phyloP scores from a whole-genome alignment of 805 yeast species.

The Candida gorgasii region DNA sequence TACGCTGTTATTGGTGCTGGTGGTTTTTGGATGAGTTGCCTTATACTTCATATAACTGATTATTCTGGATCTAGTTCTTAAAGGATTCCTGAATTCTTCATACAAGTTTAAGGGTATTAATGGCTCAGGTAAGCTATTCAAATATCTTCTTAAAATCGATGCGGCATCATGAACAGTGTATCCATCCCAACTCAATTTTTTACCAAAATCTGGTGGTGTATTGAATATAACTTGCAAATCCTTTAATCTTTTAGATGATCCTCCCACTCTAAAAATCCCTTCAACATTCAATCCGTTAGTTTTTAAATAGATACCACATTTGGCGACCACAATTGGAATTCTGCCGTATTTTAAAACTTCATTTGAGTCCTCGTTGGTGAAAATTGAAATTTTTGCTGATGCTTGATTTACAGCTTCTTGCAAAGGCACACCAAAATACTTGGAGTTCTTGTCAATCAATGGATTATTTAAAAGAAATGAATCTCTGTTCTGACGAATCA shows the following conservation, averaged over 20 bases:
- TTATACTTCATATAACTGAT: constrained; percentile 64
- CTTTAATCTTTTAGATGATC: constrained; percentile 83
- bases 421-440: constrained; percentile 80
- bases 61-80: constrained; percentile 62
- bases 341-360: constrained; percentile 78
- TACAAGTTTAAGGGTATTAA: constrained; percentile 77
- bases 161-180: constrained; percentile 97
- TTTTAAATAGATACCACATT: constrained; percentile 86
- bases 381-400: constrained; percentile 69
- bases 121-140: constrained; percentile 90
- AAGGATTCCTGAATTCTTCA: constrained; percentile 76
- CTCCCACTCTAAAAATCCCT: constrained; percentile 93
- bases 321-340: constrained; percentile 93
- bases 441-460: constrained; percentile 46
- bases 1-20: neutral
- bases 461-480: constrained; percentile 47
- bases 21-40: constrained; percentile 41
- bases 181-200: constrained; percentile 86
- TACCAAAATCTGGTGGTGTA: constrained; percentile 86
- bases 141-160: constrained; percentile 77
- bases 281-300: constrained; percentile 75
- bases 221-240: constrained; percentile 83
- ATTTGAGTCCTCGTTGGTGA: constrained; percentile 52
- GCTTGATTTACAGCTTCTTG: constrained; percentile 72
- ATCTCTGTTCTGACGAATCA: constrained; percentile 49